phyloP scores from a whole-genome alignment of 106 monocot species.

The Acanthochlamys bracteata region DNA sequence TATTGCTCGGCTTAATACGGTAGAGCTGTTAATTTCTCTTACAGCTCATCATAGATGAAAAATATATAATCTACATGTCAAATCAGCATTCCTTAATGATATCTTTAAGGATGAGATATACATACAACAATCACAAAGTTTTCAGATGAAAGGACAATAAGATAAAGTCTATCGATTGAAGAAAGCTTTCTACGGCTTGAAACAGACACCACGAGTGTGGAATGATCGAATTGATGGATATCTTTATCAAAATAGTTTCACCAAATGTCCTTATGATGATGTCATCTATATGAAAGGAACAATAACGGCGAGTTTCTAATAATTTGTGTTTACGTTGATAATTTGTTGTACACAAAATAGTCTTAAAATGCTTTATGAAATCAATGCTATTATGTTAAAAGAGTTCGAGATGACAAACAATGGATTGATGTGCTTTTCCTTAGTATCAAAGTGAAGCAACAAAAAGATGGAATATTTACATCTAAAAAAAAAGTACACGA shows the following conservation, averaged over 20 bases:
- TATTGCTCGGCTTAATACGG: not conserved
- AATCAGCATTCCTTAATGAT: not conserved
- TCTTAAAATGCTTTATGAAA: not conserved
- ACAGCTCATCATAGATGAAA: too few species aligned
- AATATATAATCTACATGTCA: not conserved
- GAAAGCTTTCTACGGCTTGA: not conserved
- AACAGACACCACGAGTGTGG: not conserved
- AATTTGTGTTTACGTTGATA: slow-evolving; percentile 1
- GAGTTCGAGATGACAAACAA: not conserved
- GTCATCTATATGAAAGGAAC: not conserved
- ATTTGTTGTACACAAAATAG: not conserved
- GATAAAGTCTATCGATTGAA: not conserved
- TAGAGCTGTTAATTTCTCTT: not conserved
- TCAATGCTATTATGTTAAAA: not conserved
- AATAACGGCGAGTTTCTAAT: not conserved
- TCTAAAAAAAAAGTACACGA: too few species aligned
- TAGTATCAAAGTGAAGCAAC: too few species aligned
- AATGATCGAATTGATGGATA: not conserved
- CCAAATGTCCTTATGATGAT: slow-evolving; percentile 7
- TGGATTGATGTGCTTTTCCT: not conserved
- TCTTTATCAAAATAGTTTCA: not conserved
- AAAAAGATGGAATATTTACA: too few species aligned
- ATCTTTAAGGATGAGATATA: not conserved
- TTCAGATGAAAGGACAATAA: not conserved
- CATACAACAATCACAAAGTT: too few species aligned